A percentile compares a stretch with the other conserved stretches of the same genome.
Evolutionary conservation across 2,329 filamentous ascomycete species (phyloP).

Genomic region (Phoma sp.): DNA sequence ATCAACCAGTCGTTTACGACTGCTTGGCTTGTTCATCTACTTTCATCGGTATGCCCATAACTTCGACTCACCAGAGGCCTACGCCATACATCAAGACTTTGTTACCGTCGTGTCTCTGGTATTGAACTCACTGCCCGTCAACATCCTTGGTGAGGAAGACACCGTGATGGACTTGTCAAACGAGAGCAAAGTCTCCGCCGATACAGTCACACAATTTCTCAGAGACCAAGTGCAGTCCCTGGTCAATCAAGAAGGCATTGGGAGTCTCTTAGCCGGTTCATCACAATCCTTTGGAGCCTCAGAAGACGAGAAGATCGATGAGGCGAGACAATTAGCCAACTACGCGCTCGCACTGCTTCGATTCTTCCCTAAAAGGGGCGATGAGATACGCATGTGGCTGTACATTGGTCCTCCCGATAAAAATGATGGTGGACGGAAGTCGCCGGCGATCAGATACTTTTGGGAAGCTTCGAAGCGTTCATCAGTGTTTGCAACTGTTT

Average conservation of each 20-base stretch:
- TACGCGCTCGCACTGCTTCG: conserved; percentile 86
- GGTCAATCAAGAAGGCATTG: conserved; percentile 77
- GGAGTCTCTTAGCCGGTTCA: conserved; percentile 61
- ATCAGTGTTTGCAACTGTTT: conserved; percentile 63
- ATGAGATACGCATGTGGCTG: conserved; percentile 93
- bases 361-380: conserved; percentile 80
- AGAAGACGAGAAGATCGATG: conserved; percentile 52
- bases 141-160: conserved; percentile 59
- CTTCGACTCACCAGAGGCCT: conserved; percentile 45
- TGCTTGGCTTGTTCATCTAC: conserved; percentile 66
- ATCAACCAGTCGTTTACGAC: conserved; percentile 57
- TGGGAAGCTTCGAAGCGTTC: conserved; percentile 73
- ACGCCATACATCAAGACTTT: conserved; percentile 59
- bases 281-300: conserved; percentile 45
- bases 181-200: conserved; percentile 30
- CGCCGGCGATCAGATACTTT: conserved; percentile 81
- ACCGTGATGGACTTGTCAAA: conserved; percentile 38
- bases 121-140: conserved; percentile 63
- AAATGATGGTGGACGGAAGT: conserved; percentile 40
- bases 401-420: conserved; percentile 74
- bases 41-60: conserved; percentile 60
- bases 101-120: conserved; percentile 62
- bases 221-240: conserved; percentile 71
- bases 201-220: conserved; percentile 58
- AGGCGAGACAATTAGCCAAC: conserved; percentile 78